These are phyloP conservation scores for Mycena crocata DNA, from an alignment of 768 basidiomycete genomes.

Conservation along the genomic window DNA sequence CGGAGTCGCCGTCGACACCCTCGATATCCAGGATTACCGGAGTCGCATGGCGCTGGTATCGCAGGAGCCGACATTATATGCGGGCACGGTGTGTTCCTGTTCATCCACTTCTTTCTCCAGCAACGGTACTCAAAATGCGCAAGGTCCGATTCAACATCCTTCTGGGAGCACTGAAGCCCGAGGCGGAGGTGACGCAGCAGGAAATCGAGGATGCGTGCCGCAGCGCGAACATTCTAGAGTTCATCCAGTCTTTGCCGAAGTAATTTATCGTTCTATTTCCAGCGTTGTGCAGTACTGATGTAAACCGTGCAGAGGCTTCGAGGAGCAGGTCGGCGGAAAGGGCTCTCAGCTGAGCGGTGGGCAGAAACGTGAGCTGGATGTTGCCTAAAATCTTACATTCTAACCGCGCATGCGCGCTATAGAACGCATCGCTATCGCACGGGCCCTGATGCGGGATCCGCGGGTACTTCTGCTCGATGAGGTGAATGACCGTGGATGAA, in stretches of 20 bases:
- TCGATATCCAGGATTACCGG: slow-evolving; percentile 89
- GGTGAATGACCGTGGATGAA: no score
- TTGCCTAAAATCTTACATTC: not conserved
- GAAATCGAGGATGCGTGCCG: slow-evolving; percentile 89
- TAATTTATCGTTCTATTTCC: slow-evolving; percentile 41
- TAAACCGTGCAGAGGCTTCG: slow-evolving; percentile 72
- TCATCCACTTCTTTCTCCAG: no score
- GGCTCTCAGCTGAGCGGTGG: slow-evolving; percentile 91
- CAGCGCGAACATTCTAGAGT: slow-evolving; percentile 93
- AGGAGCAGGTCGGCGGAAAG: slow-evolving; percentile 92
- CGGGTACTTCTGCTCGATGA: slow-evolving; percentile 90
- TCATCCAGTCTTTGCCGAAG: slow-evolving; percentile 86
- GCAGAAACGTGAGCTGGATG: slow-evolving; percentile 79
- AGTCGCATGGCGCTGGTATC: slow-evolving; percentile 91
- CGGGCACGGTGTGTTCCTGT: slow-evolving; percentile 70
- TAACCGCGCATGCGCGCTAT: not conserved
- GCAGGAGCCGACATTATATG: slow-evolving; percentile 91
- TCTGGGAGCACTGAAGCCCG: slow-evolving; percentile 84
- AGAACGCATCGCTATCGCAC: slow-evolving; percentile 86
- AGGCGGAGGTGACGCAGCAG: slow-evolving; percentile 82
- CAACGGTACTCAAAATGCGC: no score
- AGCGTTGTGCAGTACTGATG: not conserved
- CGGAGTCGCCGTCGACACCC: slow-evolving; percentile 75
- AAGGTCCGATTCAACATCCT: slow-evolving; percentile 85
- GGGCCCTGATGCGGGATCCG: slow-evolving; percentile 89